phyloP scores from a whole-genome alignment of 1,284 basidiomycete species.

The Microbotryum violaceum region DNA sequence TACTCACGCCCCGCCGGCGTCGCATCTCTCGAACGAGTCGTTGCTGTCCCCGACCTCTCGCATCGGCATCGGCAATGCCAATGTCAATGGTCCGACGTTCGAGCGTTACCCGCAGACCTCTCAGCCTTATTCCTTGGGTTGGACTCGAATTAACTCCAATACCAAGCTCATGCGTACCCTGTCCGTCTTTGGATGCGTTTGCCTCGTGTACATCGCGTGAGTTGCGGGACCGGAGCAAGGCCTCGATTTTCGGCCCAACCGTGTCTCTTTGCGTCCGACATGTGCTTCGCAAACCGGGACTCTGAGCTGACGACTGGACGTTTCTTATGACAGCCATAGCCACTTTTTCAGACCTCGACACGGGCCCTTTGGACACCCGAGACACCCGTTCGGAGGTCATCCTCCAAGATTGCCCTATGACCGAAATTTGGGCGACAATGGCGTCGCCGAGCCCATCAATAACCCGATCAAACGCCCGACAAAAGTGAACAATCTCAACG shows the following conservation, averaged over 20 bases:
- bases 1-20: neutral
- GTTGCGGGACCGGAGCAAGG: neutral
- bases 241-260: neutral
- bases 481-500: neutral
- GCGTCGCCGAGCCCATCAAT: neutral
- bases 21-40: neutral
- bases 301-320: neutral
- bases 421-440: neutral
- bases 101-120: neutral
- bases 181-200: neutral
- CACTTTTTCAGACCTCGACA: constrained; percentile 3
- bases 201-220: constrained; percentile 12
- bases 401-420: neutral
- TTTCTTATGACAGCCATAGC: neutral
- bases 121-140: neutral
- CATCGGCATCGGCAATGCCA: neutral
- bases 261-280: no score
- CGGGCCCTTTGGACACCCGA: neutral
- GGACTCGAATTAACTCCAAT: neutral
- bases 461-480: neutral
- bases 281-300: neutral
- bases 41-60: no score
- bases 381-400: neutral
- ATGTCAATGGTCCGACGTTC: neutral
- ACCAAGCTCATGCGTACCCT: neutral